phyloP scores from a whole-genome alignment of 2,329 filamentous ascomycete genomes.

The Colletotrichum truncatum region DNA sequence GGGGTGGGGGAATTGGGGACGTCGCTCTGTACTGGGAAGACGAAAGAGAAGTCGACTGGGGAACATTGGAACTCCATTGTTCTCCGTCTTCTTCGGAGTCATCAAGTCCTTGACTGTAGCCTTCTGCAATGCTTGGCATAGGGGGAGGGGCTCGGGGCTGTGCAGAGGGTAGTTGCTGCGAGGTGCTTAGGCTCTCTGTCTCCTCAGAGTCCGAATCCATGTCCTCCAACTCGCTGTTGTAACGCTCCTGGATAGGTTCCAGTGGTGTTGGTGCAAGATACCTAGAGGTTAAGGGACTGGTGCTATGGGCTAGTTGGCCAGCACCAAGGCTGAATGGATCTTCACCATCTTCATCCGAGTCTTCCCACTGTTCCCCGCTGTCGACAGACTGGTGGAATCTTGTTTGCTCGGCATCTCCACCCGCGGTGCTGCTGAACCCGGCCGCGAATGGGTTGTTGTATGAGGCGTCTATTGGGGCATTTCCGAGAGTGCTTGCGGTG shows the following conservation, averaged over 20 bases:
- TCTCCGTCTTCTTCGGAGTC: background rate
- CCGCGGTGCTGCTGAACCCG: background rate
- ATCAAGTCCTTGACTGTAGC: background rate
- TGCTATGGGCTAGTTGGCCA: background rate
- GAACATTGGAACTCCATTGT: background rate
- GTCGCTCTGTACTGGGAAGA: conserved; percentile 1
- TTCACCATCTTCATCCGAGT: background rate
- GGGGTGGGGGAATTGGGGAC: background rate
- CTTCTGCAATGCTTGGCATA: conserved; percentile 21
- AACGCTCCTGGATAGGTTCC: conserved; percentile 25
- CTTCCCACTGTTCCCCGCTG: background rate
- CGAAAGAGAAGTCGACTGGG: background rate
- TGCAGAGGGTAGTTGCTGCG: conserved; percentile 6
- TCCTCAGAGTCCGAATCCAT: conserved; percentile 27
- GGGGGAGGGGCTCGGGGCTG: background rate
- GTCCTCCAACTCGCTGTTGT: conserved; percentile 27
- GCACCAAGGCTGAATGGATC: background rate
- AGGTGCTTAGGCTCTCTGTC: conserved; percentile 12
- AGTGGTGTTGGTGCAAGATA: background rate
- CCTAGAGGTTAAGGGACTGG: background rate
- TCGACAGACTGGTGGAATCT: background rate
- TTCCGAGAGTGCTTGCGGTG: conserved; percentile 1
- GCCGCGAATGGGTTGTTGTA: conserved; percentile 1
- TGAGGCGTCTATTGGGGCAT: background rate
- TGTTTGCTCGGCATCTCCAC: background rate